Percentiles rank a stretch among this genome's conserved stretches.
Evolutionary conservation across 805 yeast genomes (phyloP).

Genomic region (Hanseniaspora taiwanica): DNA sequence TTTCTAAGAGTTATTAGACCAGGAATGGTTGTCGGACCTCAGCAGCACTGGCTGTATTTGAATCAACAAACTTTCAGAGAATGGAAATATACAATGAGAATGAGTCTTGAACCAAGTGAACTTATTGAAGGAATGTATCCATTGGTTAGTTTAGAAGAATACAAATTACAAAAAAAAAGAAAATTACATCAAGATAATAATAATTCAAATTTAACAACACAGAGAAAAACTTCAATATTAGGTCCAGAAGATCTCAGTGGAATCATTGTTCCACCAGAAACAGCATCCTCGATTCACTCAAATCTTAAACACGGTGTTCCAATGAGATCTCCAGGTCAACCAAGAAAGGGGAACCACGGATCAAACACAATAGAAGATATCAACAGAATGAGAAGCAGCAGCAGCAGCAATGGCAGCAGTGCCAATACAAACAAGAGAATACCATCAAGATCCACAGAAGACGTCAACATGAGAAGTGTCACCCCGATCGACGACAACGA

Average conservation of each 20-base stretch:
- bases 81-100: conserved; percentile 85
- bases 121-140: conserved; percentile 57
- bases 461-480: conserved; percentile 1
- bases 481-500: conserved; percentile 1
- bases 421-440: conserved; percentile 5
- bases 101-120: conserved; percentile 54
- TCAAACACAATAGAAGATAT: conserved; percentile 24
- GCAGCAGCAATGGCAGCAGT: conserved; percentile 6
- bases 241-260: conserved; percentile 1
- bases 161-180: conserved; percentile 36
- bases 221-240: conserved; percentile 8
- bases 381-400: conserved; percentile 6
- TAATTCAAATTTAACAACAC: conserved; percentile 15
- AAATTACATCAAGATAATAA: conserved; percentile 21
- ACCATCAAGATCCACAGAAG: conserved; percentile 1
- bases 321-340: conserved; percentile 91
- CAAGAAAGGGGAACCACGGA: conserved; percentile 48
- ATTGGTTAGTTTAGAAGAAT: conserved; percentile 47
- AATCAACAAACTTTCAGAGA: conserved; percentile 94
- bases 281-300: conserved; percentile 38
- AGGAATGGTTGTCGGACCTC: conserved; percentile 99
- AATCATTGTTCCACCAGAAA: conserved; percentile 2
- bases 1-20: conserved; percentile 95
- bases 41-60: conserved; percentile 94
- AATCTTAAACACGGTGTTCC: conserved; percentile 74